Evolutionary conservation across 345 rosid genomes (phyloP).

Genomic region (Sapria himalayana): DNA sequence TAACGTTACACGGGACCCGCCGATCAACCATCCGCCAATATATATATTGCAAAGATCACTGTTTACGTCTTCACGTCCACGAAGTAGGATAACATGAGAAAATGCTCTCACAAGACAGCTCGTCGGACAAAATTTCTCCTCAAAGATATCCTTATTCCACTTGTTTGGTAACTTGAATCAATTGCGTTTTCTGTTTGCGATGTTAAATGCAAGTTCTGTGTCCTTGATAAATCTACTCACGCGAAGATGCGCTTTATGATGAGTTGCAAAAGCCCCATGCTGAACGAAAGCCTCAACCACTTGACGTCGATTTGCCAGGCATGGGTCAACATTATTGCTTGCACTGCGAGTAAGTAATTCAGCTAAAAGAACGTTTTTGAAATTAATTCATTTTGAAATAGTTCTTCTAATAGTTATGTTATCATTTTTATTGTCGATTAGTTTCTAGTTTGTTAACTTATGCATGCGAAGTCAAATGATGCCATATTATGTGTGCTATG

Average conservation of each 20-base stretch:
- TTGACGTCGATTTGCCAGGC: slow-evolving; percentile 83
- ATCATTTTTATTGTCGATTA: not conserved
- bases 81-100: slow-evolving; percentile 89
- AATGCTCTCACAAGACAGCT: slow-evolving; percentile 76
- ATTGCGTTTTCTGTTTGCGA: not conserved
- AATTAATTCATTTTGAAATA: not conserved
- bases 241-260: slow-evolving; percentile 67
- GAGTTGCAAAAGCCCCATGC: slow-evolving; percentile 51
- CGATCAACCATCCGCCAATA: too few species aligned
- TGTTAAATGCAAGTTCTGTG: not conserved
- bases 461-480: too few species aligned
- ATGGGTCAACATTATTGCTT: slow-evolving; percentile 96
- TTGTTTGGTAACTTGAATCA: not conserved
- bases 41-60: too few species aligned
- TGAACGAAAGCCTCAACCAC: slow-evolving; percentile 29
- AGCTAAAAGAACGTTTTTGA: not conserved
- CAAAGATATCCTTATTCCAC: slow-evolving; percentile 49
- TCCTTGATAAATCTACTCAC: slow-evolving; percentile 29
- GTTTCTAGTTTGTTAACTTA: not conserved
- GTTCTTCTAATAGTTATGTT: too few species aligned
- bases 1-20: too few species aligned
- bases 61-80: too few species aligned
- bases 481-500: too few species aligned
- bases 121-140: slow-evolving; percentile 62
- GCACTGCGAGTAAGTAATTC: slow-evolving; percentile 92